phyloP scores from a whole-genome alignment of 495 filamentous ascomycete genomes.

The Aspergillus indologenus region DNA sequence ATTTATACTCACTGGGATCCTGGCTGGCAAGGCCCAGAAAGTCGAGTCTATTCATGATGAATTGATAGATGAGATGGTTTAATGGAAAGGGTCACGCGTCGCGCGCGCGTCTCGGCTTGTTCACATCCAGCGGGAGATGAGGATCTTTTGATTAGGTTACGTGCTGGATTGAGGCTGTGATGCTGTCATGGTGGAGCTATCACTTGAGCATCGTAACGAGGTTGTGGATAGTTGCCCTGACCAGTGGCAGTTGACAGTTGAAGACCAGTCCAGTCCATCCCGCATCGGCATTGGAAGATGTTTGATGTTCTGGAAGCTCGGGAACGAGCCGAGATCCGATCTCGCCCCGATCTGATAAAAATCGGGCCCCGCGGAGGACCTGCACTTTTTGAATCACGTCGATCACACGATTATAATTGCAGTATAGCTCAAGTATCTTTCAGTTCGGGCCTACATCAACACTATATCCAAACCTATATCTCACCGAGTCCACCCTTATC shows the following conservation, averaged over 20 bases:
- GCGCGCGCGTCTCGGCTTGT: not conserved
- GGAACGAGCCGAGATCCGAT: not conserved
- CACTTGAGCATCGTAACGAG: not conserved
- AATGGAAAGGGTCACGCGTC: not conserved
- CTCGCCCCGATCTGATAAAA: not conserved
- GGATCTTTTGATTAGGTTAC: too few species aligned
- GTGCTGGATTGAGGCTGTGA: not conserved
- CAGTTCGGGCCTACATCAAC: not conserved
- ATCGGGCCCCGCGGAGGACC: not conserved
- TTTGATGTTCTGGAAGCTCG: not conserved
- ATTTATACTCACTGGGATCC: slow-evolving; percentile 27
- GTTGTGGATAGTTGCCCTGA: too few species aligned
- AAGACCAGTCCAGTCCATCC: too few species aligned
- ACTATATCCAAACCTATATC: too few species aligned
- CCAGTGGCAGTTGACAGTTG: too few species aligned
- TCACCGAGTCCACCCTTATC: too few species aligned
- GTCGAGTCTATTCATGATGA: slow-evolving; percentile 28
- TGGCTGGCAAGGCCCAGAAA: slow-evolving; percentile 30
- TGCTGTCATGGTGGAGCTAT: not conserved
- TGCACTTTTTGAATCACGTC: too few species aligned
- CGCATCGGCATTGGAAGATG: not conserved
- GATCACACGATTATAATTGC: too few species aligned
- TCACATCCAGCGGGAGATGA: not conserved
- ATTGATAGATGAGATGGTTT: not conserved
- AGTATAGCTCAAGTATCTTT: not conserved